Percentiles rank a stretch among this genome's conserved stretches.
phyloP scores from a whole-genome alignment of 2,329 filamentous ascomycete genomes.

The Aureobasidium sp. region DNA sequence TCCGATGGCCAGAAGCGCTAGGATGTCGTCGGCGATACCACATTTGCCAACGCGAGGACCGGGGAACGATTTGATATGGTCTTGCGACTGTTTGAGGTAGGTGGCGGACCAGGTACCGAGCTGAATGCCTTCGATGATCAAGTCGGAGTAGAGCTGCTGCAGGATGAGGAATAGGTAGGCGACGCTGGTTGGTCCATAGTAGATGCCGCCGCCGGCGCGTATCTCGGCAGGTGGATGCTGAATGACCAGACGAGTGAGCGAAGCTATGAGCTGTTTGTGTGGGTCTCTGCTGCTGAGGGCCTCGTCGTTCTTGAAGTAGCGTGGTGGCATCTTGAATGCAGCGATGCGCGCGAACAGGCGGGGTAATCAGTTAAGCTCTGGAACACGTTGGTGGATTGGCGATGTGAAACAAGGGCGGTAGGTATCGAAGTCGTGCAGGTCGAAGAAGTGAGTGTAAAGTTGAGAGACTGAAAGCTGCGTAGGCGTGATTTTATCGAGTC shows the following conservation, averaged over 20 bases:
- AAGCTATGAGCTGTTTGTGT: conserved; percentile 42
- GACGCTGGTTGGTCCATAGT: conserved; percentile 41
- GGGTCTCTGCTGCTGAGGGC: conserved; percentile 33
- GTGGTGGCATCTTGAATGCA: conserved; percentile 23
- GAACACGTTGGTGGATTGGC: neutral
- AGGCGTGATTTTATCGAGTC: neutral
- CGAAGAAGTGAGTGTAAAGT: neutral
- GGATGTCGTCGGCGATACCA: conserved; percentile 42
- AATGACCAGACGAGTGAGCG: conserved; percentile 39
- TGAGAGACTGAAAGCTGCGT: neutral
- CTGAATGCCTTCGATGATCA: conserved; percentile 37
- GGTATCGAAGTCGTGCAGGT: neutral
- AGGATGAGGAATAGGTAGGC: conserved; percentile 43
- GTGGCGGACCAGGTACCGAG: conserved; percentile 42
- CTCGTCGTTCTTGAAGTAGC: conserved; percentile 34
- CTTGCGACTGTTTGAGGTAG: conserved; percentile 42
- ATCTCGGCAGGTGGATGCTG: conserved; percentile 39
- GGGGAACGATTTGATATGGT: conserved; percentile 40
- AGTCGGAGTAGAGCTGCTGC: conserved; percentile 39
- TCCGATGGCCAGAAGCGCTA: conserved; percentile 41
- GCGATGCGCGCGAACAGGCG: conserved; percentile 1
- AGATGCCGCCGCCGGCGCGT: conserved; percentile 39
- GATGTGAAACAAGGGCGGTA: neutral
- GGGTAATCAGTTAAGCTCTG: neutral
- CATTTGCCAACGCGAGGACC: conserved; percentile 38